Evolutionary conservation across 2,329 filamentous ascomycete species (phyloP).

Genomic region (Fusarium burgessii): DNA sequence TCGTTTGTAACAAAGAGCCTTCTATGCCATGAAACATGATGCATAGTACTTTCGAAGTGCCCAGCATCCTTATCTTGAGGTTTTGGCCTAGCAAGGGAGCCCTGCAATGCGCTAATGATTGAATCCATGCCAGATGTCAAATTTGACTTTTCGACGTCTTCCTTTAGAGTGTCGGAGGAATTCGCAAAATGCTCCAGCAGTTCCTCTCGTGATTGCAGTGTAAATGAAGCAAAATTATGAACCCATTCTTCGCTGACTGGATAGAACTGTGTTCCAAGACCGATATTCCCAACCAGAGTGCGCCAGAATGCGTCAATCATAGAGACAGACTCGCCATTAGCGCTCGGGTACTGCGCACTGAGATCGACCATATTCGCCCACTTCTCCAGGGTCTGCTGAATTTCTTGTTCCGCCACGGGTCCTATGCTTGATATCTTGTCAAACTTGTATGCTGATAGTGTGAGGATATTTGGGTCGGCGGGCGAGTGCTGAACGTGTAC

Average conservation of each 20-base stretch:
- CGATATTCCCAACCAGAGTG: not conserved
- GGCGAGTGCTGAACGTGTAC: not conserved
- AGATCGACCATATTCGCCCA: not conserved
- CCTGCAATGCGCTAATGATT: fast-evolving
- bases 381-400: not conserved
- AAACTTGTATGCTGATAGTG: fast-evolving
- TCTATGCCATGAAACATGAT: not conserved
- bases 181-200: fast-evolving
- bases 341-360: fast-evolving
- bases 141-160: fast-evolving
- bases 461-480: fast-evolving
- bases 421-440: not conserved
- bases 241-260: not conserved
- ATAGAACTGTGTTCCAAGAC: not conserved
- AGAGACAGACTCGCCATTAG: fast-evolving
- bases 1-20: not conserved
- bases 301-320: not conserved
- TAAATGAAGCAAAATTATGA: not conserved
- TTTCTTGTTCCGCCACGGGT: not conserved
- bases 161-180: fast-evolving
- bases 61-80: not conserved
- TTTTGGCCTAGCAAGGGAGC: fast-evolving
- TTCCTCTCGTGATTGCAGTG: not conserved
- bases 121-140: not conserved
- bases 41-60: not conserved